phyloP scores from a whole-genome alignment of 441 rosid genomes.

The Brassica balearica region DNA sequence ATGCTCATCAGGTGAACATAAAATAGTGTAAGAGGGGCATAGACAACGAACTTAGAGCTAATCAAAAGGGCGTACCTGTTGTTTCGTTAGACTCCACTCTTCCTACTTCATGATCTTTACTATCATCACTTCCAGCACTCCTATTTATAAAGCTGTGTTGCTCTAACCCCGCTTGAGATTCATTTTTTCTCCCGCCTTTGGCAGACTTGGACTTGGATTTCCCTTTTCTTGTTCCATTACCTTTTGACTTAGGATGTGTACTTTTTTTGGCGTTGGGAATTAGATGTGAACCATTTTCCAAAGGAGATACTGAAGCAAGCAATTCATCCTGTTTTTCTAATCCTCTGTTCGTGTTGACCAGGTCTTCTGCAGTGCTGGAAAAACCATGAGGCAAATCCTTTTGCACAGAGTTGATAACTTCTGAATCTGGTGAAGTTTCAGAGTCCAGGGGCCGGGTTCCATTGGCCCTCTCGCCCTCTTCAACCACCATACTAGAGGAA shows the following conservation, averaged over 20 bases:
- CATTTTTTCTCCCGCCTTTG: conserved; percentile 53
- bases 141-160: conserved; percentile 47
- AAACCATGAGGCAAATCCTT: conserved; percentile 49
- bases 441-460: conserved; percentile 61
- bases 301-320: conserved; percentile 40
- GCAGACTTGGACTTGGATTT: conserved; percentile 55
- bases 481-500: conserved; percentile 49
- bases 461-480: conserved; percentile 49
- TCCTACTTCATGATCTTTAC: conserved; percentile 42
- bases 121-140: conserved; percentile 51
- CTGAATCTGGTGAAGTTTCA: conserved; percentile 99
- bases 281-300: conserved; percentile 46
- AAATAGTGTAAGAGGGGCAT: background rate
- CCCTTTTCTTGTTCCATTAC: conserved; percentile 54
- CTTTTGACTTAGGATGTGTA: conserved; percentile 61
- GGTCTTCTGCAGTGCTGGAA: conserved; percentile 50
- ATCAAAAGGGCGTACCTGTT: conserved; percentile 56
- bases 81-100: conserved; percentile 48
- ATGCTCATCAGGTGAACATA: conserved; percentile 9
- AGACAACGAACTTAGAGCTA: conserved; percentile 21
- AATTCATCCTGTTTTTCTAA: conserved; percentile 57
- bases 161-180: conserved; percentile 46
- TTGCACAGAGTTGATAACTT: conserved; percentile 75
- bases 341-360: conserved; percentile 48
- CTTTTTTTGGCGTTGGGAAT: conserved; percentile 45